These are phyloP conservation scores for Candida verbasci DNA, from an alignment of 805 yeast species.

Conservation along the genomic window DNA sequence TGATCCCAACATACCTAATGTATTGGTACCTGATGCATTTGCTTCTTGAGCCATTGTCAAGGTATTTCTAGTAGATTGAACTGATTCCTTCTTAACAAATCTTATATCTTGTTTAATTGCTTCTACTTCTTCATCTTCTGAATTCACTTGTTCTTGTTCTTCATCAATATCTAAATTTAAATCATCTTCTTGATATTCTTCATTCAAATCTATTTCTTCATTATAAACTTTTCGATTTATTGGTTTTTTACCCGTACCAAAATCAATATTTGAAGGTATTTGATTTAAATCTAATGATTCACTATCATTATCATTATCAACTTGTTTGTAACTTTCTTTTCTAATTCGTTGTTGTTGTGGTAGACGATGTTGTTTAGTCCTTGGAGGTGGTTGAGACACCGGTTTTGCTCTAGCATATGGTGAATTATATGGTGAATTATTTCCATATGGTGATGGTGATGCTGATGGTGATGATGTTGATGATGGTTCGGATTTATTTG, in stretches of 20 bases:
- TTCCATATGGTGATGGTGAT: background rate
- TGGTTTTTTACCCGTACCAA: constrained; percentile 18
- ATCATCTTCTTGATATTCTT: constrained; percentile 31
- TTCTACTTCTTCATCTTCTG: constrained; percentile 86
- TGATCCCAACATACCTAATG: constrained; percentile 89
- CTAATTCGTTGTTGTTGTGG: background rate
- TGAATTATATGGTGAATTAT: constrained; percentile 1
- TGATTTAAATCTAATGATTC: constrained; percentile 37
- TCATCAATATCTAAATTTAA: constrained; percentile 35
- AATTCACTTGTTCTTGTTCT: constrained; percentile 38
- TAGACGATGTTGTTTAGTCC: background rate
- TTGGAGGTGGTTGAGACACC: too few relatives aligned
- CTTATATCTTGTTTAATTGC: constrained; percentile 77
- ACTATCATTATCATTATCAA: constrained; percentile 15
- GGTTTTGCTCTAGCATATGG: constrained; percentile 6
- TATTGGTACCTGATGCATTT: constrained; percentile 51
- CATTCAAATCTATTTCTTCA: constrained; percentile 29
- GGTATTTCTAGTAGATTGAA: constrained; percentile 81
- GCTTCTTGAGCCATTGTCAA: constrained; percentile 50
- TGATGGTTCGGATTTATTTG: background rate
- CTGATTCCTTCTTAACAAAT: constrained; percentile 81
- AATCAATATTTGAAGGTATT: constrained; percentile 28
- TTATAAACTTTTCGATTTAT: constrained; percentile 12
- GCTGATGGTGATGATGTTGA: constrained; percentile 7
- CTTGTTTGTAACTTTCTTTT: background rate